These are phyloP conservation scores for Ehretia macrophylla DNA, from an alignment of 257 asterid genomes.

Conservation along the genomic window DNA sequence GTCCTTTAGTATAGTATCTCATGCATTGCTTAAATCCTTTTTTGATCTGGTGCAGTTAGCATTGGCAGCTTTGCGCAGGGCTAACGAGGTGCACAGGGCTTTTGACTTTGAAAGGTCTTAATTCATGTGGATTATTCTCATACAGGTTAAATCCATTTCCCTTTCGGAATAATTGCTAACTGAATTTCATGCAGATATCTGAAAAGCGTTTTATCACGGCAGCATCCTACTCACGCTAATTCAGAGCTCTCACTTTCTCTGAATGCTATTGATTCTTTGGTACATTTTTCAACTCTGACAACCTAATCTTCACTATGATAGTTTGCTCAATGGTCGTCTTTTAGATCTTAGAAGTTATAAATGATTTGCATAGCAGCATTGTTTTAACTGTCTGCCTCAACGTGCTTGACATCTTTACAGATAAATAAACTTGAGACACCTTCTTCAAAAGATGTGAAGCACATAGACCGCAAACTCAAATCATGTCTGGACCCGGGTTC, in stretches of 20 bases:
- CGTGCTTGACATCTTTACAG: slow-evolving; percentile 31
- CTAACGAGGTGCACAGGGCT: slow-evolving; percentile 37
- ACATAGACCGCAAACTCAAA: slow-evolving; percentile 92
- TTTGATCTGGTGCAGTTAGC: slow-evolving; percentile 61
- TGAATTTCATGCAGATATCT: slow-evolving; percentile 53
- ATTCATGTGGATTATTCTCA: slow-evolving; percentile 10
- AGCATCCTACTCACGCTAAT: slow-evolving; percentile 47
- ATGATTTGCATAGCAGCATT: background rate
- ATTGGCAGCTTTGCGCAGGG: slow-evolving; percentile 70
- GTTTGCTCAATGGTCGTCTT: background rate
- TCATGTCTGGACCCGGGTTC: slow-evolving; percentile 88
- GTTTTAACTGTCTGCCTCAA: background rate
- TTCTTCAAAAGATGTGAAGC: slow-evolving; percentile 78
- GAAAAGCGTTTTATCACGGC: slow-evolving; percentile 50
- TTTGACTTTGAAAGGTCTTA: slow-evolving; percentile 74
- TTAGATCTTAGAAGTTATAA: slow-evolving; percentile 5
- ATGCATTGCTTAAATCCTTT: background rate
- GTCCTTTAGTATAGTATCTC: no score
- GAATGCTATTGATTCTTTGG: slow-evolving; percentile 61
- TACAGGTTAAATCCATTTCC: slow-evolving; percentile 13
- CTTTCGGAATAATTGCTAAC: slow-evolving; percentile 17
- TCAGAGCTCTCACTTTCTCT: slow-evolving; percentile 47
- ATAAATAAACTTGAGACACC: slow-evolving; percentile 76
- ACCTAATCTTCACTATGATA: background rate
- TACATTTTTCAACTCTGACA: slow-evolving; percentile 18